A percentile compares a stretch with the other conserved stretches of the same genome.
These are phyloP conservation scores for Brassica nigra DNA, from an alignment of 345 rosid genomes.

Conservation along the genomic window DNA sequence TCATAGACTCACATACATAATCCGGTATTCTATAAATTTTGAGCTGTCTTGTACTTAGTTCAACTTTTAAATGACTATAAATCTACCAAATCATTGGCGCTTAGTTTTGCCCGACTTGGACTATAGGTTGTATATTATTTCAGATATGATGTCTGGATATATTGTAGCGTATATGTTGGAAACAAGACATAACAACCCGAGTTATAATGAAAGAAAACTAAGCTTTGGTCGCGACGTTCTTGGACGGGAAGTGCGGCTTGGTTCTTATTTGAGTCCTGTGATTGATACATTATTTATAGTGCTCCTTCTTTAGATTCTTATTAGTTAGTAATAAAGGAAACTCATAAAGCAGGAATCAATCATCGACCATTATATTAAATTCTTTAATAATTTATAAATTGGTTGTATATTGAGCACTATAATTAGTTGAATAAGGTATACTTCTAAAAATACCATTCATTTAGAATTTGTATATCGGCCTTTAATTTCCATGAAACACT, in stretches of 20 bases:
- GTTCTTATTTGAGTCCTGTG: constrained; percentile 20
- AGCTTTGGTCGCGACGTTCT: constrained; percentile 1
- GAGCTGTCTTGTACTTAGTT: background rate
- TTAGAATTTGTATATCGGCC: background rate
- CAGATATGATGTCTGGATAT: background rate
- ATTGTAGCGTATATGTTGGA: background rate
- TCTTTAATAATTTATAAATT: background rate
- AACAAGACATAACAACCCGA: background rate
- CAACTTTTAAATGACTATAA: background rate
- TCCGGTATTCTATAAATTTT: background rate
- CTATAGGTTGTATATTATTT: background rate
- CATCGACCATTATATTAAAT: constrained; percentile 14
- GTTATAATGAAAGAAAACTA: background rate
- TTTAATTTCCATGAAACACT: background rate
- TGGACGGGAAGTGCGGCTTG: constrained; percentile 30
- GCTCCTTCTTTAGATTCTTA: constrained; percentile 18
- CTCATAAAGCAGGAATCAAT: constrained; percentile 19
- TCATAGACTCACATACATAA: background rate
- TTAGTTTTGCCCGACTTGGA: background rate
- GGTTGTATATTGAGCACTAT: background rate
- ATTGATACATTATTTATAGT: constrained; percentile 19
- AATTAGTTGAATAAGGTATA: background rate
- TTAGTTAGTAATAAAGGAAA: constrained; percentile 14
- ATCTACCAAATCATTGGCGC: background rate
- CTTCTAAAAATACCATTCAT: background rate